phyloP scores from a whole-genome alignment of 192 early-diverging fungal genomes.

The Backusella macrospora region DNA sequence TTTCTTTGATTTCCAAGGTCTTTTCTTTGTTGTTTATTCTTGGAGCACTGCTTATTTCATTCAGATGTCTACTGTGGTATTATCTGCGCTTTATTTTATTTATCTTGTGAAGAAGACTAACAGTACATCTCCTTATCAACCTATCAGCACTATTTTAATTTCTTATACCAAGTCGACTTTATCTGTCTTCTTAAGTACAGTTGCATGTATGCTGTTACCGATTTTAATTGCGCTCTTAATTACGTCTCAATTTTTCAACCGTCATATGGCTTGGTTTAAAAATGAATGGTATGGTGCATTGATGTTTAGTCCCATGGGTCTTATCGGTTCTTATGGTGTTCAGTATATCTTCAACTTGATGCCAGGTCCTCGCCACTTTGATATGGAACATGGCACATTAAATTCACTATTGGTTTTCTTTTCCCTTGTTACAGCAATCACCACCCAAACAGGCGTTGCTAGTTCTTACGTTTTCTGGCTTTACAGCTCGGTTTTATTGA shows the following conservation, averaged over 20 bases:
- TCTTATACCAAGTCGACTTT: slow-evolving; percentile 34
- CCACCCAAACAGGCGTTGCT: slow-evolving; percentile 40
- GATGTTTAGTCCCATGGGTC: slow-evolving; percentile 51
- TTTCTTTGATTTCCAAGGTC: slow-evolving; percentile 65
- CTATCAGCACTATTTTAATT: slow-evolving; percentile 16
- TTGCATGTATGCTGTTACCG: slow-evolving; percentile 38
- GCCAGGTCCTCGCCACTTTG: slow-evolving; percentile 39
- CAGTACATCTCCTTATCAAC: slow-evolving; percentile 35
- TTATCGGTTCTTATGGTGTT: slow-evolving; percentile 44
- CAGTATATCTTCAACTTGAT: slow-evolving; percentile 39
- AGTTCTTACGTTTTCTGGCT: slow-evolving; percentile 52
- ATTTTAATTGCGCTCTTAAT: slow-evolving; percentile 32
- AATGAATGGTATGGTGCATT: slow-evolving; percentile 57
- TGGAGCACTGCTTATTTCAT: slow-evolving; percentile 53
- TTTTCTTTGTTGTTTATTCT: slow-evolving; percentile 60
- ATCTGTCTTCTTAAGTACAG: slow-evolving; percentile 35
- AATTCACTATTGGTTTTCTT: slow-evolving; percentile 29
- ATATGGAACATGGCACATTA: slow-evolving; percentile 41
- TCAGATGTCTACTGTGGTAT: slow-evolving; percentile 44
- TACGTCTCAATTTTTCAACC: slow-evolving; percentile 23
- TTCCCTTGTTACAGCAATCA: slow-evolving; percentile 17
- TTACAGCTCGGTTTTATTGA: slow-evolving; percentile 33
- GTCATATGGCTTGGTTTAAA: slow-evolving; percentile 63
- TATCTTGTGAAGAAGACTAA: slow-evolving; percentile 30
- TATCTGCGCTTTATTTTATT: slow-evolving; percentile 35